Conservation (phyloP, 495 filamentous ascomycete genomes). For the Neurospora africana region DNA sequence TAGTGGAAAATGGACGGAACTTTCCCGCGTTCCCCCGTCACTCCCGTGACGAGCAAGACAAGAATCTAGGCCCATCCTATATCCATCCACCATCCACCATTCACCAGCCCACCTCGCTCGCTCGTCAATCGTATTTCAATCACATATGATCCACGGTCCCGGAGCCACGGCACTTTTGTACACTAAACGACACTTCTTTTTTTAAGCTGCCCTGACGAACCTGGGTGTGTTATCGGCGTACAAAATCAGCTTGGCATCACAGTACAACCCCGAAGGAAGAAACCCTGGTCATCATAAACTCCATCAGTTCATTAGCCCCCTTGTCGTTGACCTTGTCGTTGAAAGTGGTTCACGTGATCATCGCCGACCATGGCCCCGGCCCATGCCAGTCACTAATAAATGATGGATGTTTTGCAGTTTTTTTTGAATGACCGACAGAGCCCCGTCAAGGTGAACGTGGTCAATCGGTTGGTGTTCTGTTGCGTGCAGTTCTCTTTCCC, state of each 20-base stretch:
- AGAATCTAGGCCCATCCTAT: background rate
- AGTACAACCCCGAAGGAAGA: background rate
- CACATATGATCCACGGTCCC: background rate
- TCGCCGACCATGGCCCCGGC: background rate
- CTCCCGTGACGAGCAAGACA: background rate
- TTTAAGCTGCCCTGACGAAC: too few relatives aligned
- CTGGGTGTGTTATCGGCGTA: background rate
- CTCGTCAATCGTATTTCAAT: background rate
- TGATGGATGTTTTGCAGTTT: background rate
- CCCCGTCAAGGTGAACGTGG: background rate
- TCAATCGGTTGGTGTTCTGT: background rate
- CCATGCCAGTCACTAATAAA: background rate
- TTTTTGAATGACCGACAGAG: background rate
- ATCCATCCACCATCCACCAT: background rate
- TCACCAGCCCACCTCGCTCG: background rate
- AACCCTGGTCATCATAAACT: background rate
- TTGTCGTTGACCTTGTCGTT: background rate
- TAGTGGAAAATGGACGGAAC: background rate
- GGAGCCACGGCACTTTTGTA: background rate
- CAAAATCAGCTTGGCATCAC: background rate
- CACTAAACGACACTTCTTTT: background rate
- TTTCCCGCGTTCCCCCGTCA: background rate
- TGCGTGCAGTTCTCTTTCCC: background rate
- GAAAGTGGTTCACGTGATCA: background rate
- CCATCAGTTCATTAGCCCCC: background rate